These are phyloP conservation scores for Ulota crispa DNA, from an alignment of 225 moss, liverwort and hornwort genomes.

Conservation along the genomic window DNA sequence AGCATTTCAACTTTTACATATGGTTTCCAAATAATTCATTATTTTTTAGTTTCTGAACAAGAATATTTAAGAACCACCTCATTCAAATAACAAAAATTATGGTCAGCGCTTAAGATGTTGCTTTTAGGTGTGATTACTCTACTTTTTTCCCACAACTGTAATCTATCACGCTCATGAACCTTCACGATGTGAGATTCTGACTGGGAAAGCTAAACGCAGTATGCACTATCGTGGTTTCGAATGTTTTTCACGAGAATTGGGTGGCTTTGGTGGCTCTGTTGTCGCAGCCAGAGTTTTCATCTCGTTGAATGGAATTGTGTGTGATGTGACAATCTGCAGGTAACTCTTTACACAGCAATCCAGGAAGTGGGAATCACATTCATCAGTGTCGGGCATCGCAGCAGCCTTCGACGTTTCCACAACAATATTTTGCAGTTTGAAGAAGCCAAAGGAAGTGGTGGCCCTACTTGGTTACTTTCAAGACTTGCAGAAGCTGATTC, in stretches of 20 bases:
- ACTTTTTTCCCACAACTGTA: neutral
- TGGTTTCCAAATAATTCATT: neutral
- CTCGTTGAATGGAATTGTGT: slow-evolving; percentile 5
- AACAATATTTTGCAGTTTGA: slow-evolving; percentile 61
- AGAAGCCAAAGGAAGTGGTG: slow-evolving; percentile 35
- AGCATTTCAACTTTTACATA: neutral
- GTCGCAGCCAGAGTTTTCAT: neutral
- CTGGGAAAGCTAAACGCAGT: neutral
- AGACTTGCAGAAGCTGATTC: slow-evolving; percentile 49
- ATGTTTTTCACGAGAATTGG: neutral
- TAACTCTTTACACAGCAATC: slow-evolving; percentile 65
- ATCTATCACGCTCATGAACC: neutral
- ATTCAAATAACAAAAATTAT: neutral
- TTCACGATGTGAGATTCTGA: neutral
- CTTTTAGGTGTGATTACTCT: neutral
- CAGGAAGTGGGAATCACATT: slow-evolving; percentile 85
- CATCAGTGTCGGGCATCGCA: slow-evolving; percentile 92
- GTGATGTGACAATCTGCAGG: slow-evolving; percentile 45
- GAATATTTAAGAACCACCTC: neutral
- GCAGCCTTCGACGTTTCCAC: slow-evolving; percentile 77
- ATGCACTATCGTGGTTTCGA: neutral
- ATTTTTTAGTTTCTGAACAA: neutral
- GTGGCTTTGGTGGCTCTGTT: neutral
- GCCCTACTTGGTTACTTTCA: slow-evolving; percentile 65
- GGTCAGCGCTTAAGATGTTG: neutral